Evolutionary conservation across 345 rosid species (phyloP).

Genomic region (Durio zibethinus): DNA sequence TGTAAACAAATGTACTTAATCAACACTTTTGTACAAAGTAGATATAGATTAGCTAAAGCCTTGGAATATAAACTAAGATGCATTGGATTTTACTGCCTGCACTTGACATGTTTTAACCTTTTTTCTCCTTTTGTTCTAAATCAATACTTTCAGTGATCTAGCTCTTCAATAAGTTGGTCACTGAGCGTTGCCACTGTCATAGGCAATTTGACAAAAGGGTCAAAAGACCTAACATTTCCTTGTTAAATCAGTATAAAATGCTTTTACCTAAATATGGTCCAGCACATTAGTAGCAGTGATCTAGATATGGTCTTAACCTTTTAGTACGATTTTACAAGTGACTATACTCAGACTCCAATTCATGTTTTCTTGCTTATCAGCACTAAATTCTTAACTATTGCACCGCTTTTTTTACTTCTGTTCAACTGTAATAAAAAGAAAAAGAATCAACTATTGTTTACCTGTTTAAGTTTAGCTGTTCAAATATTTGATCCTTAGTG

Average conservation of each 20-base stretch:
- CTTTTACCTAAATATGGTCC: background rate
- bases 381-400: background rate
- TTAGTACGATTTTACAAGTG: background rate
- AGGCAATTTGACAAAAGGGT: background rate
- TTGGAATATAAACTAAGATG: background rate
- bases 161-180: background rate
- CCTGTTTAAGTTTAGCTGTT: background rate
- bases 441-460: no score
- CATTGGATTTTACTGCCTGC: background rate
- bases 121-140: background rate
- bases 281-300: background rate
- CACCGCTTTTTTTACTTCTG: background rate
- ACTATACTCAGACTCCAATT: background rate
- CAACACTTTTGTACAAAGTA: background rate
- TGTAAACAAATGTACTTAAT: background rate
- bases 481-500: background rate
- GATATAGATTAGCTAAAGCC: slow-evolving; percentile 3
- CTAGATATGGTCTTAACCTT: background rate
- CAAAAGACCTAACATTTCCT: background rate
- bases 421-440: no score
- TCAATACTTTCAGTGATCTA: background rate
- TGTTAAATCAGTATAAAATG: background rate
- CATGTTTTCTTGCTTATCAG: background rate
- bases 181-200: background rate
- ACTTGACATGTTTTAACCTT: background rate